Conservation (phyloP, 1,139 yeast species). For the Scheffersomyces insectosa region DNA sequence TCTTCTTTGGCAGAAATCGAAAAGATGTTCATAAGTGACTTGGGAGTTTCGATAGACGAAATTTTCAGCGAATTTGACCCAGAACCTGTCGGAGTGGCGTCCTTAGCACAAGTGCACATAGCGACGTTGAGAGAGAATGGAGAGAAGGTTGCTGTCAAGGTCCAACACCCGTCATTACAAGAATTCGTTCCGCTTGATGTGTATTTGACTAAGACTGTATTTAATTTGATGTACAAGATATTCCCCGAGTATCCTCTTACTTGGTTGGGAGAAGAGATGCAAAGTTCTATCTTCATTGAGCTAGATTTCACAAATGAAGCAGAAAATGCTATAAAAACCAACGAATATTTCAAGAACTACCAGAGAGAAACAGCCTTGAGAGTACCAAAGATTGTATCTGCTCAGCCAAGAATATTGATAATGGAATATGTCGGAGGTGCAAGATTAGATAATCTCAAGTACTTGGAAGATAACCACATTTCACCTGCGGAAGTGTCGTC, state of each 20-base stretch:
- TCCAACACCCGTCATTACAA: constrained; percentile 87
- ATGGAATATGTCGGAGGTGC: constrained; percentile 90
- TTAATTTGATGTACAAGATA: constrained; percentile 67
- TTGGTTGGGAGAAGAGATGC: constrained; percentile 94
- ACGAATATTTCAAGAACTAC: constrained; percentile 60
- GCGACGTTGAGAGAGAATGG: constrained; percentile 65
- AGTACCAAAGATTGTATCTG: constrained; percentile 70
- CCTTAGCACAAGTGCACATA: constrained; percentile 91
- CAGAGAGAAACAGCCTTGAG: constrained; percentile 69
- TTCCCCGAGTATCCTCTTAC: constrained; percentile 93
- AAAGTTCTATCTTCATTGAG: constrained; percentile 82
- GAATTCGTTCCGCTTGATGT: constrained; percentile 92
- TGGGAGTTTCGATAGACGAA: constrained; percentile 64
- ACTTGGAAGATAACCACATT: constrained; percentile 61
- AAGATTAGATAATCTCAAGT: constrained; percentile 74
- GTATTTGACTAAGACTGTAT: constrained; percentile 72
- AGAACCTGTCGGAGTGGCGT: constrained; percentile 90
- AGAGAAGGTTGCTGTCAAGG: constrained; percentile 84
- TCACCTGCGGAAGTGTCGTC: constrained; percentile 77
- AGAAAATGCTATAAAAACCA: constrained; percentile 69
- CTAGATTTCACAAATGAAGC: constrained; percentile 89
- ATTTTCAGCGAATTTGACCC: constrained; percentile 67
- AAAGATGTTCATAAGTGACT: constrained; percentile 64
- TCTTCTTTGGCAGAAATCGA: constrained; percentile 71
- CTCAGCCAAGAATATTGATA: constrained; percentile 69